Conservation (phyloP, 2,329 filamentous ascomycete species). For the Xylariaceae sp. region DNA sequence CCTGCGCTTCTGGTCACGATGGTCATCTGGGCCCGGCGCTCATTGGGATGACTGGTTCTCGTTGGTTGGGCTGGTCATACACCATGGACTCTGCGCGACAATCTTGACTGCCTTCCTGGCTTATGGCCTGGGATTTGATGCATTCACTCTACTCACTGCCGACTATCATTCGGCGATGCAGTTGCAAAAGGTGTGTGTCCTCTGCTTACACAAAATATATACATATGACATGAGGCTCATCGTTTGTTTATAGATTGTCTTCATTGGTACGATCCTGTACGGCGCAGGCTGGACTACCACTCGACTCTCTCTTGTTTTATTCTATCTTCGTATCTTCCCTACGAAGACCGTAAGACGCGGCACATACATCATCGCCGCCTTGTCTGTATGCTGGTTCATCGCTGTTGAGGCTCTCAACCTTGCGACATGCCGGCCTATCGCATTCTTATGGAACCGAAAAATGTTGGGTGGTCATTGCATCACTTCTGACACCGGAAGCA, state of each 20-base stretch:
- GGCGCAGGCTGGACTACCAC: conserved; percentile 12
- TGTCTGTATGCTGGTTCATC: conserved; percentile 25
- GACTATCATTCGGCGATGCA: conserved; percentile 3
- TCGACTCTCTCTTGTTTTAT: conserved; percentile 17
- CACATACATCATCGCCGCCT: conserved; percentile 5
- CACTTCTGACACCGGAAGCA: background rate
- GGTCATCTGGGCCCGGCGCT: conserved; percentile 8
- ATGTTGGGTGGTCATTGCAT: conserved; percentile 13
- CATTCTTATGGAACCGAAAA: conserved; percentile 11
- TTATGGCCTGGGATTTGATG: conserved; percentile 11
- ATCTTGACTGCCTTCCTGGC: conserved; percentile 13
- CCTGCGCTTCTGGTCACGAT: conserved; percentile 20
- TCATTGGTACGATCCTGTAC: conserved; percentile 15
- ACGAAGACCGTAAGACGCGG: conserved; percentile 10
- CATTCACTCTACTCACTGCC: background rate
- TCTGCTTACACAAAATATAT: background rate
- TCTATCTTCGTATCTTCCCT: conserved; percentile 18
- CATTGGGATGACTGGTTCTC: conserved; percentile 19
- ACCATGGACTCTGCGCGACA: conserved; percentile 12
- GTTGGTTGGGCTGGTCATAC: conserved; percentile 13
- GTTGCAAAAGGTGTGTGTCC: conserved; percentile 9
- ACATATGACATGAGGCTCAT: conserved; percentile 1
- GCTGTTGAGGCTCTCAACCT: conserved; percentile 35
- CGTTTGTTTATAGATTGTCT: conserved; percentile 6
- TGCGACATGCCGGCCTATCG: conserved; percentile 21